Base-by-base conservation (phyloP, 2,329 filamentous ascomycete genomes). In the Aspergillus fijiensis region DNA sequence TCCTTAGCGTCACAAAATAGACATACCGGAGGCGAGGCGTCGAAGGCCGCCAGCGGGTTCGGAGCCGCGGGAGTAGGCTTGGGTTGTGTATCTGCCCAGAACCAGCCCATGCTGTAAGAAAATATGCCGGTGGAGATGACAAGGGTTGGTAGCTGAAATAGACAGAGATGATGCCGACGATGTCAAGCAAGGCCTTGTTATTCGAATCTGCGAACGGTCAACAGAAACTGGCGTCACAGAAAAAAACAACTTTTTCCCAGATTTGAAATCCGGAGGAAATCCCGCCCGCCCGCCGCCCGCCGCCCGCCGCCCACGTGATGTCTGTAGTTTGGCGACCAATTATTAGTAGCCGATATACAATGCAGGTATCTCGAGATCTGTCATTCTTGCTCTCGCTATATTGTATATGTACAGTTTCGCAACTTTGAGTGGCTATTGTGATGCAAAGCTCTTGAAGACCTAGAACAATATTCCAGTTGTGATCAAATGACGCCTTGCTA, bases 71-170 rank as follows among this genome's bases (percentile, higher is more conserved):
- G 72, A 60, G 70, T 69, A 50, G 74, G 62, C 58, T 74, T 72
- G 57, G 79, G 66, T 57, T 75, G 73, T 21, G 78, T 70, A 62
- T 89, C 85, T 77, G 86, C 85, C 87, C 87, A 89, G 69, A 89
- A 89, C 87, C 87, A 89, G 70, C 87, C 87, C 87, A 89, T 89
- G 60, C 67, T 70, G 61, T 58, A 54, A 27, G 14, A 48, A 45
- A 14, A 12, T 45, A 57, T 7, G 19, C 27, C 14, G 55, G 55
- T 57, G 9, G 51, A 39, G 14, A 42, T 59, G 60, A 53, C 60
- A 60, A 59, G 54, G 29, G 33, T 9, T 57, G 39, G 42, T 4
- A 60, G 60, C 63, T 58, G 65, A 60, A 61, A 59, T 64, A 65
- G 51, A 5, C 21, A 49, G 3, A 35, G 45, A 59, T 47, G 12